Evolutionary conservation across 2,329 filamentous ascomycete genomes (phyloP), one percentile per base, ranked within the genome.

Genomic region (Fusarium compactum): DNA sequence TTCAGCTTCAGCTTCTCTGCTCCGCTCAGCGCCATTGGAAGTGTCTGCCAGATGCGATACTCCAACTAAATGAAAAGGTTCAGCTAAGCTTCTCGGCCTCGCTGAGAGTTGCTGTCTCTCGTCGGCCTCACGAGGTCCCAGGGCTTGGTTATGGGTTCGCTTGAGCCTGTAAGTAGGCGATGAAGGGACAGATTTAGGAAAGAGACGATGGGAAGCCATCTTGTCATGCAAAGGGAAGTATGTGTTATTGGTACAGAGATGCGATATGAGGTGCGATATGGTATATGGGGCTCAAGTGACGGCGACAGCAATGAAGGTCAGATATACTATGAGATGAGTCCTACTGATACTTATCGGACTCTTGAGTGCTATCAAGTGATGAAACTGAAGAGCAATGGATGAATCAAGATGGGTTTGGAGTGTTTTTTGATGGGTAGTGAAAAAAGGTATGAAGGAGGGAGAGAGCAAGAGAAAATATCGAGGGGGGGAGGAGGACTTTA

Each of bases 401-500:
- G 20, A 25, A 25, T 62, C 51, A 24, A 24, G 43, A 46, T 48
- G 22, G 29, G 38, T 62, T 66, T 52, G 29, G 50, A 58, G 63
- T 18, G n/a, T 18, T 18, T 65, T 62, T 61, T 52, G 58, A 74
- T 74, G 67, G 53, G 55, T 5, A 30, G 38, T 9, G 16, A 54
- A 29, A 73, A 74, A 55, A 45, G 51, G 32, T 56, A 65, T 65
- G 64, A 67, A 75, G 67, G 50, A 65, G 54, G 55, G 66, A 61
- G 71, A 66, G 53, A 57, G 41, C 20, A 47, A 50, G 58, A 62
- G 46, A 63, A 48, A 58, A 55, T 27, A 34, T 52, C 34, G 59
- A 63, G 68, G 71, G 69, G 50, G 73, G 61, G 45, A 61, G 53
- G 48, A 58, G 67, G 47, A 43, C 71, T 75, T 74, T 75, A 75